phyloP scores from a whole-genome alignment of 495 filamentous ascomycete species.

The Emericellopsis terricola region DNA sequence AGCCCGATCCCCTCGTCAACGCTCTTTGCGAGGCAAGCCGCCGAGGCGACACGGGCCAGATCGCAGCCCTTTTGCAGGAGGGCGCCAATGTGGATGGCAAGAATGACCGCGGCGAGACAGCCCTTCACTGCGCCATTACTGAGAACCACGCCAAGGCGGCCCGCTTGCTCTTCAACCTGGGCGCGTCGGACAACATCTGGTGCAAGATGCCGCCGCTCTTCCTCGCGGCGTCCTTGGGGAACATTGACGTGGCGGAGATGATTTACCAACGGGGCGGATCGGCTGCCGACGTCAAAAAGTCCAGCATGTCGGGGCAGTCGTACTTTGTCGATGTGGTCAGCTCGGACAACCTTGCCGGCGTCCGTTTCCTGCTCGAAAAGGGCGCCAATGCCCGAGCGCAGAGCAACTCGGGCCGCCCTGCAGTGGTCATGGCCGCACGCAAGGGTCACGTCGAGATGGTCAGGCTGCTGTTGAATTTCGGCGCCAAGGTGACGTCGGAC shows the following conservation, averaged over 20 bases:
- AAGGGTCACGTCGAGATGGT: slow-evolving; percentile 1
- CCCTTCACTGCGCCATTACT: slow-evolving; percentile 5
- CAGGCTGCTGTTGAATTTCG: slow-evolving; percentile 4
- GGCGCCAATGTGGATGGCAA: slow-evolving; percentile 6
- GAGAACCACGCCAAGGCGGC: slow-evolving; percentile 1
- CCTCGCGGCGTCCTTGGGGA: slow-evolving; percentile 38
- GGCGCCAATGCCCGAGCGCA: slow-evolving; percentile 4
- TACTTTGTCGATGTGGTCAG: slow-evolving; percentile 5
- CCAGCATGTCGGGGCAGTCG: slow-evolving; percentile 1
- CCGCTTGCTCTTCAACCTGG: slow-evolving; percentile 2
- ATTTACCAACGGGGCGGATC: slow-evolving; percentile 16
- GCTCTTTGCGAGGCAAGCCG: slow-evolving; percentile 5
- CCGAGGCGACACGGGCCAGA: slow-evolving; percentile 4
- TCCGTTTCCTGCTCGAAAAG: slow-evolving; percentile 3
- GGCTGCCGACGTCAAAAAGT: slow-evolving; percentile 2
- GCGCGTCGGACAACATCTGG: slow-evolving; percentile 3
- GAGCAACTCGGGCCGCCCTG: neutral
- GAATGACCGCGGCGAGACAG: slow-evolving; percentile 5
- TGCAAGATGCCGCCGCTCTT: slow-evolving; percentile 16
- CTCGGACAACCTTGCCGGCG: slow-evolving; percentile 1
- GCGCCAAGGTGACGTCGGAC: neutral
- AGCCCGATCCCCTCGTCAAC: slow-evolving; percentile 5
- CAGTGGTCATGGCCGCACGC: slow-evolving; percentile 3
- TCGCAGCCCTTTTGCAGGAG: slow-evolving; percentile 4
- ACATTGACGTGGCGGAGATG: slow-evolving; percentile 29